Percentiles rank a stretch among this genome's conserved stretches.
These are phyloP conservation scores for Corymbia calophylla DNA, from an alignment of 441 rosid genomes.

Conservation along the genomic window DNA sequence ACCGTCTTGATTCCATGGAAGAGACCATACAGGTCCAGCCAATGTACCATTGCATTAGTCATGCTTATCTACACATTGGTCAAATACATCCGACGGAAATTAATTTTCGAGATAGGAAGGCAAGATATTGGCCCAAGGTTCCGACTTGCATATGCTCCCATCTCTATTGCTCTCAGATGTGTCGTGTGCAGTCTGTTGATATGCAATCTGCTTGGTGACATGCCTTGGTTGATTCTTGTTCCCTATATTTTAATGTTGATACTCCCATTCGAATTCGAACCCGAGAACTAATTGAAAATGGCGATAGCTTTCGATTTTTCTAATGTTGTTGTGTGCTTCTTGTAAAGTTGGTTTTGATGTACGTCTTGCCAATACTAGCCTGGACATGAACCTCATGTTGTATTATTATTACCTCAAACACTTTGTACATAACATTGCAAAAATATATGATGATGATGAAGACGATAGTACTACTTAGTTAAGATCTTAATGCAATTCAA, in stretches of 20 bases:
- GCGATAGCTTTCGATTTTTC: neutral
- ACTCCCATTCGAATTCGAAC: accelerated
- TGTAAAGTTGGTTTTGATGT: neutral
- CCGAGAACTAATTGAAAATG: neutral
- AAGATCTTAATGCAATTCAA: neutral
- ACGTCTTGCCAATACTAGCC: too few species aligned
- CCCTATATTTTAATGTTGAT: neutral
- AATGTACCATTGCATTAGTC: too few species aligned
- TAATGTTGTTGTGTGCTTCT: neutral
- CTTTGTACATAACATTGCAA: neutral
- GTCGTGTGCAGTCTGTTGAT: neutral
- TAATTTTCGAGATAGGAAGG: too few species aligned
- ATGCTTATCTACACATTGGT: too few species aligned
- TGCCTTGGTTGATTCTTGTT: neutral
- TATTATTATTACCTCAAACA: neutral
- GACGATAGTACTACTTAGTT: neutral
- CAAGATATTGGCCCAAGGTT: too few species aligned
- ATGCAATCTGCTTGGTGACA: neutral
- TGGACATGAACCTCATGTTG: too few species aligned
- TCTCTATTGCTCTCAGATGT: neutral
- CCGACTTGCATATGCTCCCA: too few species aligned
- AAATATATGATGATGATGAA: too few species aligned
- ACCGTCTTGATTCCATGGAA: neutral
- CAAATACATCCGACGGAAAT: too few species aligned
- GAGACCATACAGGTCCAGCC: too few species aligned